Evolutionary conservation across 805 yeast species (phyloP), one percentile per base, ranked within the genome.

Genomic region (Saturnispora serradocipensis): DNA sequence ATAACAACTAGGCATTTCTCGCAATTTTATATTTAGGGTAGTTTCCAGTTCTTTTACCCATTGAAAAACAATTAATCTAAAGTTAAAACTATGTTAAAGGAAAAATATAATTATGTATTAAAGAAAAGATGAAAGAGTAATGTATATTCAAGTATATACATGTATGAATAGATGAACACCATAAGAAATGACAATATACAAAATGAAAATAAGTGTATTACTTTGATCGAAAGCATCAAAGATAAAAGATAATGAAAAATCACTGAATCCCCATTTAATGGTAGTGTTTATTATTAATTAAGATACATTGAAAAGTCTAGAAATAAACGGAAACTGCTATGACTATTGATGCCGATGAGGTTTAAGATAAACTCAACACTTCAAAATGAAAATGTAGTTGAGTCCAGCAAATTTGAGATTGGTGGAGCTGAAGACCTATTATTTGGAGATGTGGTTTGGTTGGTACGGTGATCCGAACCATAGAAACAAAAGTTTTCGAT

Each of bases 401-500:
- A 38, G 22, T 38, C 42, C 18, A 38, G 15, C 15, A 38, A 38
- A 38, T 38, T 38, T 38, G 42, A 38, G 5, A 38, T 38, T 38
- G 42, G 42, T 38, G 42, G 24, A 16, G 48, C 20, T 16, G 40
- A 25, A 3, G 48, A 15, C 22, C 15, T 22, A 13, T 8, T 30
- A 30, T 30, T 30, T 30, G 10, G 22, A 38, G 42, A 38, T 38
- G 22, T 4, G 9, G 15, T 5, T 11, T 30, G 8, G 15, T 30
- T 30, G 15, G 8, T 30, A 30, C 15, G 13, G 34, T 38, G 42
- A 38, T 38, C 16, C 4, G 39, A 32, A 13, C 64, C 65, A 49
- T 55, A 65, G 48, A 65, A 65, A 48, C 69, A 65, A 52, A 61
- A 64, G 49, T 62, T 62, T 46, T 65, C 60, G 44, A 65, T 55